Evolutionary conservation across 2,329 filamentous ascomycete genomes (phyloP).

Genomic region (Cladosporium oxysporum): DNA sequence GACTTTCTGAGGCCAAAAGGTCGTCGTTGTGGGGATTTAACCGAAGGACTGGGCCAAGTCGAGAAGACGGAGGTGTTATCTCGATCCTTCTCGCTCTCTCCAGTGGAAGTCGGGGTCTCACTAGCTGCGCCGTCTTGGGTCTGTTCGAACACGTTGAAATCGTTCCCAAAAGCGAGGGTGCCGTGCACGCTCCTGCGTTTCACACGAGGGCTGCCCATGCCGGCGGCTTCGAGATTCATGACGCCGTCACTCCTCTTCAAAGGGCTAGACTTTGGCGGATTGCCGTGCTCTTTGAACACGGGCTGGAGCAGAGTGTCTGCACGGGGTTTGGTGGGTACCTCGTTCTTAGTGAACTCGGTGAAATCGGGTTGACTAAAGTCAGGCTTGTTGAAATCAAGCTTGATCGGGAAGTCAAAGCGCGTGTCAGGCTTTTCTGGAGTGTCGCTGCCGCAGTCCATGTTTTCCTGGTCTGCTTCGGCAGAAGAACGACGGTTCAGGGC

Average conservation of each 20-base stretch:
- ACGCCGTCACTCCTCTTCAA: slow-evolving; percentile 88
- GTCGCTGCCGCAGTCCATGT: slow-evolving; percentile 35
- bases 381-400: slow-evolving; percentile 47
- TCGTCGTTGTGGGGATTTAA: slow-evolving; percentile 35
- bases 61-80: slow-evolving; percentile 38
- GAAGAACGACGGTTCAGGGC: slow-evolving; percentile 51
- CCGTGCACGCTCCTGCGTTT: slow-evolving; percentile 79
- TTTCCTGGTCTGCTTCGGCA: slow-evolving; percentile 49
- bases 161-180: slow-evolving; percentile 60
- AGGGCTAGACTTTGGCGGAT: slow-evolving; percentile 70
- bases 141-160: slow-evolving; percentile 77
- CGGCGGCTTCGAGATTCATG: slow-evolving; percentile 81
- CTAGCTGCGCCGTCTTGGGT: slow-evolving; percentile 35
- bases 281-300: slow-evolving; percentile 46
- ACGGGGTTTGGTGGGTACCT: slow-evolving; percentile 35
- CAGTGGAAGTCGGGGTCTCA: slow-evolving; percentile 28
- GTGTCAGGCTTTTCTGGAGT: slow-evolving; percentile 26
- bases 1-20: slow-evolving; percentile 67
- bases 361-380: slow-evolving; percentile 9
- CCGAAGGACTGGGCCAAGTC: slow-evolving; percentile 15
- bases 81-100: slow-evolving; percentile 33
- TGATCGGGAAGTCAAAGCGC: slow-evolving; percentile 47
- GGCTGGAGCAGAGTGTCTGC: slow-evolving; percentile 49
- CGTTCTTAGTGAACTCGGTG: not conserved
- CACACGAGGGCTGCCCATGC: slow-evolving; percentile 79